Conservation (phyloP, 2,329 filamentous ascomycete species). For the Sarocladium brachiariae region DNA sequence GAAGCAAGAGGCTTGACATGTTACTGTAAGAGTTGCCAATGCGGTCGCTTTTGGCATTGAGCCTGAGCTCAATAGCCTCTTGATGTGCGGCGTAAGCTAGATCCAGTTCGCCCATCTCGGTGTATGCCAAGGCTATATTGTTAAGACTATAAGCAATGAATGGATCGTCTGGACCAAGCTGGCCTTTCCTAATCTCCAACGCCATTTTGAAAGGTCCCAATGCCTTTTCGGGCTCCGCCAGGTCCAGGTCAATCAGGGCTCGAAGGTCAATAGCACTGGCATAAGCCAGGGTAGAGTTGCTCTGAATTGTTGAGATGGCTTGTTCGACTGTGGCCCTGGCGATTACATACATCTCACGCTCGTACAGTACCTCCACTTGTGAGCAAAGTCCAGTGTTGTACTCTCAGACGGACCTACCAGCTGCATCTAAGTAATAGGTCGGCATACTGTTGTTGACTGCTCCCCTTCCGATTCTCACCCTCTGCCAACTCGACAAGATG, state of each 20-base stretch:
- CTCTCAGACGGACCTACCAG: conserved; percentile 23
- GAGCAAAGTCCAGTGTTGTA: too few species aligned
- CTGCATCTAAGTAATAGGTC: conserved; percentile 20
- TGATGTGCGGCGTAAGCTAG: conserved; percentile 21
- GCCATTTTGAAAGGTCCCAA: conserved; percentile 18
- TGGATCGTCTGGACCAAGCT: conserved; percentile 17
- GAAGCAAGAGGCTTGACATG: conserved; percentile 26
- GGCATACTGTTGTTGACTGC: conserved; percentile 15
- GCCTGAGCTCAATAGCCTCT: conserved; percentile 24
- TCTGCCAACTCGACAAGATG: conserved; percentile 18
- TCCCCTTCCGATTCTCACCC: conserved; percentile 7
- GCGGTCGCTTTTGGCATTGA: conserved; percentile 21
- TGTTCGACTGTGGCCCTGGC: conserved; percentile 18
- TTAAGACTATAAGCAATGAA: conserved; percentile 25
- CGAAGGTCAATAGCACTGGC: conserved; percentile 23
- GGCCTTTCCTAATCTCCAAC: conserved; percentile 17
- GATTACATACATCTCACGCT: conserved; percentile 21
- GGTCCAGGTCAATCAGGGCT: conserved; percentile 25
- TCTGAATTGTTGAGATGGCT: conserved; percentile 18
- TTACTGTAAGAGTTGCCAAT: conserved; percentile 33
- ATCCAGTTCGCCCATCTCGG: conserved; percentile 24
- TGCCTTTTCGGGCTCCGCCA: conserved; percentile 17
- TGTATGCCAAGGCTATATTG: conserved; percentile 26
- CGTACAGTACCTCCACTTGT: too few species aligned
- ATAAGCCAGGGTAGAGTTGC: conserved; percentile 19